Percentiles rank a stretch among this genome's conserved stretches.
phyloP scores from a whole-genome alignment of 108 stramenopile species.

The Nitzschia putrida region DNA sequence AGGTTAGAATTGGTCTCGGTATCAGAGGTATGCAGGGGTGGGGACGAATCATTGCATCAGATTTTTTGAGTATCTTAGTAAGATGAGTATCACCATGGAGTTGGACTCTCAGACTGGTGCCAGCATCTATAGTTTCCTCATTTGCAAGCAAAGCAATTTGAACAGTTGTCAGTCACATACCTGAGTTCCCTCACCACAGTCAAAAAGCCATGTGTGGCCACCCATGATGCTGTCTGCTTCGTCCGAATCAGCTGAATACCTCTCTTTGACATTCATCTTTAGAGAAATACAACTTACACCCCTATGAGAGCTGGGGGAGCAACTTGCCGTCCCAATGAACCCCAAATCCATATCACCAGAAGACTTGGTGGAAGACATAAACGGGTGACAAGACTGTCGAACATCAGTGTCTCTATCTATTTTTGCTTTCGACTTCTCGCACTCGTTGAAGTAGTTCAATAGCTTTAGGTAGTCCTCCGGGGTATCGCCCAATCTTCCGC shows the following conservation, averaged over 20 bases:
- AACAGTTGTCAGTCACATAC: slow-evolving; percentile 39
- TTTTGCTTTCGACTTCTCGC: no score
- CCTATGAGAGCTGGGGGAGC: slow-evolving; percentile 82
- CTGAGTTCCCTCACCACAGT: slow-evolving; percentile 94
- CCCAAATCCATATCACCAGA: slow-evolving; percentile 78
- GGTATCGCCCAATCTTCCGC: no score
- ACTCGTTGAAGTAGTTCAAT: no score
- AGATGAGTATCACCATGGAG: slow-evolving; percentile 50
- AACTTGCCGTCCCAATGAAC: slow-evolving; percentile 93
- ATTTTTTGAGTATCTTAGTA: slow-evolving; percentile 30
- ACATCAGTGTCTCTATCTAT: no score
- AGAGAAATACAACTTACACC: slow-evolving; percentile 89
- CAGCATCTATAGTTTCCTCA: slow-evolving; percentile 60
- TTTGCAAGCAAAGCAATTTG: slow-evolving; percentile 14
- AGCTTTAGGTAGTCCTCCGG: no score
- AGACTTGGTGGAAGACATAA: slow-evolving; percentile 24
- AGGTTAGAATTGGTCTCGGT: background rate
- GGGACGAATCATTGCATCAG: slow-evolving; percentile 9
- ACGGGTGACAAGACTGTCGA: slow-evolving; percentile 68
- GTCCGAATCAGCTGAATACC: background rate
- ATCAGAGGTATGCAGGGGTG: background rate
- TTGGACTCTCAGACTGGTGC: slow-evolving; percentile 57
- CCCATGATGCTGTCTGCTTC: background rate
- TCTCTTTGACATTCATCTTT: slow-evolving; percentile 43
- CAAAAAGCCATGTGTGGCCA: slow-evolving; percentile 92